These are phyloP conservation scores for Ambrosiella cleistominuta DNA, from an alignment of 2,329 filamentous ascomycete species.

Conservation along the genomic window DNA sequence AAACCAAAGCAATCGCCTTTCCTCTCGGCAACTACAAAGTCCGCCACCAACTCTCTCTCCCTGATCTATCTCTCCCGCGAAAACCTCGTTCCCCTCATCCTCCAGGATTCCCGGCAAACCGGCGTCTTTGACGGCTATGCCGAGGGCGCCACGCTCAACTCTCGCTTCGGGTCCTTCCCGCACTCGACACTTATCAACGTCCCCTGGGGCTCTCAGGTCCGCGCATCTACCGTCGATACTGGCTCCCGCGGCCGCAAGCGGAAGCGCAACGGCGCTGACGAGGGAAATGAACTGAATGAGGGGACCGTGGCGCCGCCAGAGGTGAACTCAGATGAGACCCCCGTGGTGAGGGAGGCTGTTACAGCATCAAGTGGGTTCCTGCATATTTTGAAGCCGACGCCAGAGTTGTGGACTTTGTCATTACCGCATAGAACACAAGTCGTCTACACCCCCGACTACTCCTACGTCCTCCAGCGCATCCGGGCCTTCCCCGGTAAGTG, in stretches of 20 bases:
- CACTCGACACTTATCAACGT: constrained; percentile 60
- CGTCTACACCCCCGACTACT: constrained; percentile 75
- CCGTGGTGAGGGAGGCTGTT: constrained; percentile 29
- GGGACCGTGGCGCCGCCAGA: constrained; percentile 20
- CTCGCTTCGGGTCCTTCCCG: constrained; percentile 79
- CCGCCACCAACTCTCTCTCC: constrained; percentile 50
- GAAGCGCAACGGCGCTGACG: constrained; percentile 17
- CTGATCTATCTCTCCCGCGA: constrained; percentile 83
- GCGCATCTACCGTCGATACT: constrained; percentile 78
- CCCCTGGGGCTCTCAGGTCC: constrained; percentile 82
- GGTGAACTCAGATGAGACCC: constrained; percentile 13
- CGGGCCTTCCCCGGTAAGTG: constrained; percentile 54
- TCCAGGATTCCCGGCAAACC: constrained; percentile 24
- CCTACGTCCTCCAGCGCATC: constrained; percentile 63
- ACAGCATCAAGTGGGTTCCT: constrained; percentile 52
- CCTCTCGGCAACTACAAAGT: constrained; percentile 47
- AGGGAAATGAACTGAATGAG: constrained; percentile 16
- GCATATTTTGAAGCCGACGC: constrained; percentile 61
- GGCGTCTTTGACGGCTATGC: constrained; percentile 38
- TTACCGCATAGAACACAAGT: constrained; percentile 71
- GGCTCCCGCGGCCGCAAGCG: constrained; percentile 66
- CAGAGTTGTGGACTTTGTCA: constrained; percentile 66
- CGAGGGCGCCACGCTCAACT: constrained; percentile 67
- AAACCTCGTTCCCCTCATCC: constrained; percentile 37
- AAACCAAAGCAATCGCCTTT: constrained; percentile 48